phyloP scores from a whole-genome alignment of 2,329 filamentous ascomycete species.

The Plectosphaerella plurivora region DNA sequence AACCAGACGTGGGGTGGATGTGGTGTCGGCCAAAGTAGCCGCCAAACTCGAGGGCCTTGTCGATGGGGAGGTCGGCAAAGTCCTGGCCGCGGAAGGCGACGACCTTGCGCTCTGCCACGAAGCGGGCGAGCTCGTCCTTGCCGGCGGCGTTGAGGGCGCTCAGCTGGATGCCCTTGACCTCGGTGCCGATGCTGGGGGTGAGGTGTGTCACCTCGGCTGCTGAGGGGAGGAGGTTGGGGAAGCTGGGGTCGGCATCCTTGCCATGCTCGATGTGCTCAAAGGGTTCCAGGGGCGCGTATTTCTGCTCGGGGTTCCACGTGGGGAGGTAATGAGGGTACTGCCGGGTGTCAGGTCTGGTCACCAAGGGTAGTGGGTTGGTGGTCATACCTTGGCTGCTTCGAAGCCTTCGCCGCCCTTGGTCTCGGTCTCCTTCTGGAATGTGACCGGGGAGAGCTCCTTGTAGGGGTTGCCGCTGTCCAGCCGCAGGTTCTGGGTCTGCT shows the following conservation, averaged over 20 bases:
- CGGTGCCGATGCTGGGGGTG: constrained; percentile 61
- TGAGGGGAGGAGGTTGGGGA: constrained; percentile 53
- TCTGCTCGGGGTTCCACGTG: constrained; percentile 52
- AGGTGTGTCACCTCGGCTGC: constrained; percentile 45
- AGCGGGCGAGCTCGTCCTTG: constrained; percentile 62
- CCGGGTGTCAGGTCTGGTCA: not conserved
- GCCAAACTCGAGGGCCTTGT: constrained; percentile 58
- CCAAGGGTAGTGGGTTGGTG: not conserved
- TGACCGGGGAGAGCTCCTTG: constrained; percentile 21
- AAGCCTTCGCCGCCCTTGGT: constrained; percentile 14
- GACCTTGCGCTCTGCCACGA: constrained; percentile 63
- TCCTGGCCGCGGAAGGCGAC: constrained; percentile 67
- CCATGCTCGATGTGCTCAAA: constrained; percentile 65
- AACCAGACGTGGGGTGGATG: constrained; percentile 68
- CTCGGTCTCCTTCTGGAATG: constrained; percentile 21
- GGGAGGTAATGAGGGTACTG: constrained; percentile 46
- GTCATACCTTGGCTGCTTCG: constrained; percentile 12
- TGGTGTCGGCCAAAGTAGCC: constrained; percentile 67
- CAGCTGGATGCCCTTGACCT: constrained; percentile 59
- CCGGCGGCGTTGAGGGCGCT: constrained; percentile 56
- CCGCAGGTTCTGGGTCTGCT: constrained; percentile 17
- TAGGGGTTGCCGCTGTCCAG: constrained; percentile 28
- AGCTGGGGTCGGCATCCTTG: constrained; percentile 57
- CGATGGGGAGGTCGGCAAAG: constrained; percentile 55
- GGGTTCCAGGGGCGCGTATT: constrained; percentile 52